Conservation (phyloP, 345 rosid species). For the Citrus trifoliata region DNA sequence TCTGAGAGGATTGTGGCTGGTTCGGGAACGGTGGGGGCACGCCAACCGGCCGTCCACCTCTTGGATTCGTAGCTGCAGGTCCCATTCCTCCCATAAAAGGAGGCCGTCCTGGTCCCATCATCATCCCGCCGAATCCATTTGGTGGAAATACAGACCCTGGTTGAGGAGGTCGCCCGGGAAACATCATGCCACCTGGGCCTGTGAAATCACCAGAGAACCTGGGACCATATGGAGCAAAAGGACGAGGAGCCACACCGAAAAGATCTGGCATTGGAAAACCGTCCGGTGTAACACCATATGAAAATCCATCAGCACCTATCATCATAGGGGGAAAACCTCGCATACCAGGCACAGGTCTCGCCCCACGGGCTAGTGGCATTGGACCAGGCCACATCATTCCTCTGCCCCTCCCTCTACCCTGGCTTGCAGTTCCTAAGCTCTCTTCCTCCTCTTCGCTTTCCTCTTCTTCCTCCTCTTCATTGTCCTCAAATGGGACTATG, state of each 20-base stretch:
- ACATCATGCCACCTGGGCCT: constrained; percentile 92
- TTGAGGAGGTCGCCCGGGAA: constrained; percentile 90
- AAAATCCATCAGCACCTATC: constrained; percentile 82
- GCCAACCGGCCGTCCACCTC: constrained; percentile 57
- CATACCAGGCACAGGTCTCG: constrained; percentile 85
- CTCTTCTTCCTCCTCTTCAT: constrained; percentile 97
- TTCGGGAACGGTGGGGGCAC: constrained; percentile 45
- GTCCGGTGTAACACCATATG: constrained; percentile 64
- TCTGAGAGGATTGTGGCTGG: constrained; percentile 42
- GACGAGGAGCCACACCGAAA: constrained; percentile 76
- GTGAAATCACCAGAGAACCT: constrained; percentile 90
- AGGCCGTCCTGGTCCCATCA: constrained; percentile 86
- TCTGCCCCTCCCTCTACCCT: constrained; percentile 93
- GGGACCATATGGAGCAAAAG: constrained; percentile 80
- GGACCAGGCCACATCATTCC: constrained; percentile 97
- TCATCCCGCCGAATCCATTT: constrained; percentile 91
- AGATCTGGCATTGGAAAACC: constrained; percentile 91
- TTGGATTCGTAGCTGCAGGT: constrained; percentile 37
- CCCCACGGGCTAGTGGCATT: constrained; percentile 77
- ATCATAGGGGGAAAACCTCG: constrained; percentile 79
- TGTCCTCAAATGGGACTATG: constrained; percentile 95
- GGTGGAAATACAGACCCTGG: constrained; percentile 68
- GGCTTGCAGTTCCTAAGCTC: constrained; percentile 44
- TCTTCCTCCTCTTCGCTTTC: constrained; percentile 92
- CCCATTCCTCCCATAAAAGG: constrained; percentile 89